Conservation (phyloP, 2,329 filamentous ascomycete species). For the Diplocarpon mali region DNA sequence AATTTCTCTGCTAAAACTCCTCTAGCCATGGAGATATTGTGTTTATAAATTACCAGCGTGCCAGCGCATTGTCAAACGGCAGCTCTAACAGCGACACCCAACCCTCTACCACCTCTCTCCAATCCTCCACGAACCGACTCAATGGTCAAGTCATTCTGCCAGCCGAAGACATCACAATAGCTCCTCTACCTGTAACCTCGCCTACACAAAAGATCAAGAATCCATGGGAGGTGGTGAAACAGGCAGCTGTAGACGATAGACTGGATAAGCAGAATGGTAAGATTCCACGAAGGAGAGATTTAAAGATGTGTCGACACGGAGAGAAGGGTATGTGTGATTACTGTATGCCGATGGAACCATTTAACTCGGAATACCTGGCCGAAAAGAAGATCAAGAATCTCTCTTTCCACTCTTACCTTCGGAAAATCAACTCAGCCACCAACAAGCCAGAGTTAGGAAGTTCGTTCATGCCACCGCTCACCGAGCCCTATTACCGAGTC, state of each 20-base stretch:
- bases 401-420: slow-evolving; percentile 87
- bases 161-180: slow-evolving; percentile 54
- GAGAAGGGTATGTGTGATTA: slow-evolving; percentile 99
- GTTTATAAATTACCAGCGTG: slow-evolving; percentile 69
- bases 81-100: slow-evolving; percentile 29
- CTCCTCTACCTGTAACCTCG: slow-evolving; percentile 44
- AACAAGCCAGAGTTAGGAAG: slow-evolving; percentile 91
- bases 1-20: neutral
- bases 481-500: slow-evolving; percentile 86
- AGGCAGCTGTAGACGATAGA: slow-evolving; percentile 76
- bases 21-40: slow-evolving; percentile 79
- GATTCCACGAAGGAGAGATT: slow-evolving; percentile 62
- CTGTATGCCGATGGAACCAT: slow-evolving; percentile 94
- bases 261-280: slow-evolving; percentile 86
- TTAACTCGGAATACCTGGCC: slow-evolving; percentile 73
- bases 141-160: slow-evolving; percentile 66
- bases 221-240: slow-evolving; percentile 84
- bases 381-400: slow-evolving; percentile 99
- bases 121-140: slow-evolving; percentile 51
- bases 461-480: slow-evolving; percentile 92
- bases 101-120: slow-evolving; percentile 18
- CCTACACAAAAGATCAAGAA: slow-evolving; percentile 61
- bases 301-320: slow-evolving; percentile 88
- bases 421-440: slow-evolving; percentile 90
- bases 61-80: slow-evolving; percentile 35